Base-by-base conservation (phyloP, 306 rosid species). In the Begonia loranthoides region DNA sequence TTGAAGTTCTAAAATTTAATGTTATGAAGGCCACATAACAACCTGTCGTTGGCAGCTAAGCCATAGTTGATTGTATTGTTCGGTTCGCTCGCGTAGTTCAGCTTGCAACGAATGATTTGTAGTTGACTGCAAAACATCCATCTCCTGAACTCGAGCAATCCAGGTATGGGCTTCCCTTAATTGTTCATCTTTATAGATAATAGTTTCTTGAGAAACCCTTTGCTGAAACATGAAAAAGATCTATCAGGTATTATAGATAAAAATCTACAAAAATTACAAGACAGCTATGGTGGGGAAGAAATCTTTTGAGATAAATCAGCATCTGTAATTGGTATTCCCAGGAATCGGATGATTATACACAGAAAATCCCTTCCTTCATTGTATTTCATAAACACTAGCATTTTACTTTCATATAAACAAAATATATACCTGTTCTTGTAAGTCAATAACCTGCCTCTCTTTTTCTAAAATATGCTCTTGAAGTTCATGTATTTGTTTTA, bases 51-150 rank as follows among this genome's bases (percentile, higher is more conserved):
- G 99, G 46, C 77, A 83, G 59, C 80, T 84, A 75, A 83, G 74
- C 99, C 99, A 92, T 40, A 92, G 87, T 59, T 92, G 96, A 70
- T 83, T 92, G 62, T 83, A 92, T 52, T 92, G 96, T 57, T 92
- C 99, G 4, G 87, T 73, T 36, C 94, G 94, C 46, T 92, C 99
- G 24, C 88, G 73, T 74, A 92, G 58, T 66, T 92, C 96, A 56
- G 92, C 94, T 70, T 92, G 99, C 56, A 85, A 56, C 36, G 86
- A 70, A 54, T 81, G 90, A 65, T 77, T 81, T 10, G 97, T 77
- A 45, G 80, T 72, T 68, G 97, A 85, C 60, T 87, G 96, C 68
- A 92, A 70, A 49, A 67, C 96, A 70, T 87, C 99, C 84, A 83
- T 71, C 77, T 92, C 99, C 24, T 88, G 94, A 45, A 86, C 93